phyloP scores from a whole-genome alignment of 805 yeast species.

The Kodamaea sagamina region DNA sequence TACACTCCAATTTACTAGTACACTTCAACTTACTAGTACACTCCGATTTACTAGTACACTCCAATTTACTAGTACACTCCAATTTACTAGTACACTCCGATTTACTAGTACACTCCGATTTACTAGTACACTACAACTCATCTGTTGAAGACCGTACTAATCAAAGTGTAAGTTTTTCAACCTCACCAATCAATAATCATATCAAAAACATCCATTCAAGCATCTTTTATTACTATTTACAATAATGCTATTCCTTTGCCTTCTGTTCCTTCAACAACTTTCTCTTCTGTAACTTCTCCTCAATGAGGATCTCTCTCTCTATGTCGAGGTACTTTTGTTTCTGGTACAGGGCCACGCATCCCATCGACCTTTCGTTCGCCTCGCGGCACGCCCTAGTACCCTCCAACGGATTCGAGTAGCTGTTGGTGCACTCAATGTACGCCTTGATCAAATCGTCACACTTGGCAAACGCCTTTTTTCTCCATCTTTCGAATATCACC shows the following conservation, averaged over 20 bases:
- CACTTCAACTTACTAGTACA: too few species aligned
- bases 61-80: too few species aligned
- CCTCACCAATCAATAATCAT: too few species aligned
- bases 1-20: too few species aligned
- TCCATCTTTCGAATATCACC: conserved; percentile 69
- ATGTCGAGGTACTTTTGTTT: conserved; percentile 64
- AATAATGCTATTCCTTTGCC: conserved; percentile 1
- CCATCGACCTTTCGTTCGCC: conserved; percentile 58
- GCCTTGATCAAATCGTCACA: conserved; percentile 72
- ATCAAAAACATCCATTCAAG: too few species aligned
- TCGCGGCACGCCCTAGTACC: conserved; percentile 66
- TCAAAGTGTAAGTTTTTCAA: too few species aligned
- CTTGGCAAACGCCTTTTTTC: conserved; percentile 59
- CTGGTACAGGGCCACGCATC: conserved; percentile 64
- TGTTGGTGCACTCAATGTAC: conserved; percentile 66
- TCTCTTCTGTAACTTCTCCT: conserved; percentile 51
- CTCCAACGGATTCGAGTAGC: conserved; percentile 55
- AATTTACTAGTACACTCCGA: too few species aligned
- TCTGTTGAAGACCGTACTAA: too few species aligned
- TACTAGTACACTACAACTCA: too few species aligned
- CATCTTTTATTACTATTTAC: conserved; percentile 6
- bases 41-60: too few species aligned
- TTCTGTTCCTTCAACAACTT: conserved; percentile 19
- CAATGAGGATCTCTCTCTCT: conserved; percentile 65
- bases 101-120: too few species aligned